These are phyloP conservation scores for Periconia digitata DNA, from an alignment of 2,329 filamentous ascomycete genomes.

Conservation along the genomic window DNA sequence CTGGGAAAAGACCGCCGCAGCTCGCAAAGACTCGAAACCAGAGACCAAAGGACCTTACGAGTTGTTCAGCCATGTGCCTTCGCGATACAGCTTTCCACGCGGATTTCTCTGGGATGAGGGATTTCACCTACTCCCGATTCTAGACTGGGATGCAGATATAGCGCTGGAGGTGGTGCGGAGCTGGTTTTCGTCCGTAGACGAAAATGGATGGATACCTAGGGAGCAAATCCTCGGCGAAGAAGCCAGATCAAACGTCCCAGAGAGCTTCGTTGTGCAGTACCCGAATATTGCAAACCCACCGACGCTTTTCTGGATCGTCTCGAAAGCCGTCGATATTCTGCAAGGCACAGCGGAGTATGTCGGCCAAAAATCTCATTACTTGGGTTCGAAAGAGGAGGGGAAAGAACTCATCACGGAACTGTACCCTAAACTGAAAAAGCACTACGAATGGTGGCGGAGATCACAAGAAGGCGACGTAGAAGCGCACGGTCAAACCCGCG, in stretches of 20 bases:
- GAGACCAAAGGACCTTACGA: constrained; percentile 78
- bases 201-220: constrained; percentile 92
- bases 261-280: constrained; percentile 89
- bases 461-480: constrained; percentile 76
- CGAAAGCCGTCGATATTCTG: constrained; percentile 67
- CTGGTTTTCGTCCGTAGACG: constrained; percentile 93
- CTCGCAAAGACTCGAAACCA: constrained; percentile 67
- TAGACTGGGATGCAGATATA: constrained; percentile 90
- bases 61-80: constrained; percentile 85
- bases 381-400: constrained; percentile 64
- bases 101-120: constrained; percentile 98
- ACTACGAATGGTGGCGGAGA: constrained; percentile 90
- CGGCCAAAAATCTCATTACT: constrained; percentile 59
- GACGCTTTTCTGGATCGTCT: constrained; percentile 84
- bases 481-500: constrained; percentile 25
- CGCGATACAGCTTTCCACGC: constrained; percentile 87
- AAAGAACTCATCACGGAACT: constrained; percentile 70
- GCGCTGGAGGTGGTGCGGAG: constrained; percentile 82
- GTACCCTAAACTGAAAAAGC: constrained; percentile 83
- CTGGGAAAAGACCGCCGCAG: constrained; percentile 85
- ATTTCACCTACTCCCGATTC: constrained; percentile 84
- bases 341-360: constrained; percentile 49
- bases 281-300: constrained; percentile 96
- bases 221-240: constrained; percentile 91
- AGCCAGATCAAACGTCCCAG: constrained; percentile 85